These are phyloP conservation scores for Brasenia schreberi DNA, from an alignment of 164 flowering plant genomes.

Conservation along the genomic window DNA sequence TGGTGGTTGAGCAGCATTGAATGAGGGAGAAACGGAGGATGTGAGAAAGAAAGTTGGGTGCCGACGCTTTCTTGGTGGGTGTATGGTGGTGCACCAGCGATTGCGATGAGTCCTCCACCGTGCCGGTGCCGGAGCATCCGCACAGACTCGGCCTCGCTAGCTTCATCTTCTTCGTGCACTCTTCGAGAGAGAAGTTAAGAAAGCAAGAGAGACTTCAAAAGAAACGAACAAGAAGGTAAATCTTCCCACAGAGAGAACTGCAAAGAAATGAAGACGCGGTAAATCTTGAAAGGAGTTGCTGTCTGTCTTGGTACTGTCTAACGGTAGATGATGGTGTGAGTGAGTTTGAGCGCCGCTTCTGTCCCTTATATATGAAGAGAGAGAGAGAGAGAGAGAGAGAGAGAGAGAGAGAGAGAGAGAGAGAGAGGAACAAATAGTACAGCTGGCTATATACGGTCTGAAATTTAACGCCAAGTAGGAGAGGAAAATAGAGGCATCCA, in stretches of 20 bases:
- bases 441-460: neutral
- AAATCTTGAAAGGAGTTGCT: no score
- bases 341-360: neutral
- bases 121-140: neutral
- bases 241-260: neutral
- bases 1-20: neutral
- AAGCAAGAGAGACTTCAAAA: neutral
- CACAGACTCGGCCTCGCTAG: neutral
- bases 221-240: neutral
- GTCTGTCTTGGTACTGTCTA: no score
- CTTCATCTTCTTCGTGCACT: no score
- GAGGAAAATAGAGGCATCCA: neutral
- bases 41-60: neutral
- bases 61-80: neutral
- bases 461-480: neutral
- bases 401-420: neutral
- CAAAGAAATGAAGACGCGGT: neutral
- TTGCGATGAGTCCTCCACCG: neutral
- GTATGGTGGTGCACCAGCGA: neutral
- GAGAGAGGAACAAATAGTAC: neutral
- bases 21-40: neutral
- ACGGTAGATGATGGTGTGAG: neutral
- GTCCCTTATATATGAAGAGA: neutral
- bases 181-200: neutral
- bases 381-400: constrained; percentile 1